phyloP scores from a whole-genome alignment of 1,284 basidiomycete genomes.

The Moniliophthora roreri region DNA sequence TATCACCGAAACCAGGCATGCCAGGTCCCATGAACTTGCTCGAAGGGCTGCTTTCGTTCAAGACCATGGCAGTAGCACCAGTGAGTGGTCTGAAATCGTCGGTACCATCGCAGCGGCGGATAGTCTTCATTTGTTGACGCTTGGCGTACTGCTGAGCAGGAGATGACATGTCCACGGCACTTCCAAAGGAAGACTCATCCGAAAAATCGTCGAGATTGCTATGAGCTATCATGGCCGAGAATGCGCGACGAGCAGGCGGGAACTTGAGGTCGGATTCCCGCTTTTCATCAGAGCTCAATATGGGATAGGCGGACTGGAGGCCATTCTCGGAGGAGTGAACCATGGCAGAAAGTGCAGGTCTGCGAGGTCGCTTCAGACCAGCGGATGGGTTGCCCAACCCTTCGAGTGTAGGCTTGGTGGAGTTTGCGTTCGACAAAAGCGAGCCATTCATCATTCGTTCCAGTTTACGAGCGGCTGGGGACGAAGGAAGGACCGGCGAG shows the following conservation, averaged over 20 bases:
- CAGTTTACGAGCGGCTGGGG: constrained; percentile 64
- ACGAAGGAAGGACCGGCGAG: constrained; percentile 60
- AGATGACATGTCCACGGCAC: constrained; percentile 63
- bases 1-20: constrained; percentile 85
- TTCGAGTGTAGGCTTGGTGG: constrained; percentile 55
- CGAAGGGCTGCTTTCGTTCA: constrained; percentile 51
- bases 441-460: constrained; percentile 53
- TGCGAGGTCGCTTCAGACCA: constrained; percentile 55
- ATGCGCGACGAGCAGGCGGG: constrained; percentile 63
- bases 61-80: constrained; percentile 52
- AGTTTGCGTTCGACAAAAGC: constrained; percentile 41
- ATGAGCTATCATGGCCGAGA: constrained; percentile 67
- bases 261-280: constrained; percentile 24
- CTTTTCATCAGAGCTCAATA: constrained; percentile 27
- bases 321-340: constrained; percentile 43
- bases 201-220: constrained; percentile 40
- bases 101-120: constrained; percentile 74
- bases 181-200: constrained; percentile 59
- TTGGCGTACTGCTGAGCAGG: constrained; percentile 77
- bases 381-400: constrained; percentile 59
- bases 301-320: constrained; percentile 42
- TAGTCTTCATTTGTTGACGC: constrained; percentile 70
- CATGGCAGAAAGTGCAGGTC: constrained; percentile 68
- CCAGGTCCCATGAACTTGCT: constrained; percentile 56
- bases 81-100: constrained; percentile 74